phyloP scores from a whole-genome alignment of 805 yeast species.

The Zygotorulaspora danielsina region DNA sequence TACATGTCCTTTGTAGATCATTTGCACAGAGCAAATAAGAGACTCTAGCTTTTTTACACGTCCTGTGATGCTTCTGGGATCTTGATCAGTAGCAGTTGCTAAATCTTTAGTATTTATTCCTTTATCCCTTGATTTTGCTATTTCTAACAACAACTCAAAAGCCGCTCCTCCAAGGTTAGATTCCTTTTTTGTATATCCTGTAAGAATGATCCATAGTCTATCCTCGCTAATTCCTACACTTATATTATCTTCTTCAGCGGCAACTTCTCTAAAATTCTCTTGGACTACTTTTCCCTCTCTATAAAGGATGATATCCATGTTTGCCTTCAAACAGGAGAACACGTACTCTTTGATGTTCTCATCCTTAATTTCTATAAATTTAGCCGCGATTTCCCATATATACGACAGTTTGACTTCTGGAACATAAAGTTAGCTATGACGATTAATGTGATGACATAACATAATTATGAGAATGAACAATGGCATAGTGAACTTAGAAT shows the following conservation, averaged over 20 bases:
- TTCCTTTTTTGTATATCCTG: slow-evolving; percentile 52
- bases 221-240: slow-evolving; percentile 44
- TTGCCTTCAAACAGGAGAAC: slow-evolving; percentile 18
- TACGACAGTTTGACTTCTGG: slow-evolving; percentile 14
- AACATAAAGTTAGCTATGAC: slow-evolving; percentile 4
- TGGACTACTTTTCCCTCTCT: slow-evolving; percentile 8
- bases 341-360: slow-evolving; percentile 20
- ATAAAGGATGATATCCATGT: slow-evolving; percentile 17
- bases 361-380: slow-evolving; percentile 10
- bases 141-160: slow-evolving; percentile 51
- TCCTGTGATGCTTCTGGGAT: slow-evolving; percentile 62
- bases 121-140: slow-evolving; percentile 50
- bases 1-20: slow-evolving; percentile 44
- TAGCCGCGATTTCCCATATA: slow-evolving; percentile 13
- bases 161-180: slow-evolving; percentile 53
- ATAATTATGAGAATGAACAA: too few species aligned
- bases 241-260: slow-evolving; percentile 8
- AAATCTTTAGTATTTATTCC: slow-evolving; percentile 62
- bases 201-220: slow-evolving; percentile 52
- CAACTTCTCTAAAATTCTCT: slow-evolving; percentile 4
- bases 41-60: slow-evolving; percentile 55
- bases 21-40: slow-evolving; percentile 41
- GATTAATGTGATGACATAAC: too few species aligned
- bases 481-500: too few species aligned
- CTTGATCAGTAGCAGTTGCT: slow-evolving; percentile 58